Base-by-base conservation (phyloP, 768 basidiomycete species). In the Podaxis mareebaensis region DNA sequence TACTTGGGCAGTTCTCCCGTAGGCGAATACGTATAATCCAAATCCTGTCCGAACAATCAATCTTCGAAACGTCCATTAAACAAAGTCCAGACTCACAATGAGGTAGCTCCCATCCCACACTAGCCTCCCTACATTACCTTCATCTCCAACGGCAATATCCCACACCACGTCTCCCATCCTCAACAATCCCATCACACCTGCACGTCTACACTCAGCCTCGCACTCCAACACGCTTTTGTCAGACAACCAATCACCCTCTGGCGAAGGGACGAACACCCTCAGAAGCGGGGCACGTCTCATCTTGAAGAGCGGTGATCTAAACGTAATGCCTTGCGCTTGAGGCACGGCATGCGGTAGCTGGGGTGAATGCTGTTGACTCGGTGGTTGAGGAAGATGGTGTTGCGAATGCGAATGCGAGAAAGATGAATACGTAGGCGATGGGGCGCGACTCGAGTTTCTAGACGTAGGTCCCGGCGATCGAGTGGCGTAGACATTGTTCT, bases 61-160 rank as follows among this genome's bases (percentile, higher is more conserved):
- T 40, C 33, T 24, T 26, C 53, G 36, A 39, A 24, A 49, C 40
- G 40, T 39, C 42, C 17, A 66, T 42, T 38, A 44, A 57, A 52
- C 53, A 58, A 65, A 60, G 7, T 63, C 61, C 62, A 67, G 30
- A 80, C 91, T 69, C 71, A 94, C 92, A 68, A 95, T 86, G 6
- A 95, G 80, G 75, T 93, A 95, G 64, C 84, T 86, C n/a, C 93
- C 93, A 71, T 94, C 93, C 92, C 92, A 95, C 8, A 93, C 80
- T 73, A 94, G 71, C 66, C 90, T 77, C n/a, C 93, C 93, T 6
- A 88, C 81, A 72, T 95, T 94, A 1, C 88, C 91, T 71, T 95
- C 92, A 70, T 94, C 92, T 8, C 90, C 89, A 1, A 91, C 90
- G 4, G 92, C 93, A 13, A 88, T 80, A 68, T 95, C 93, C 92